Conservation (phyloP, 2,329 filamentous ascomycete genomes). For the Rhynchosporium secalis region DNA sequence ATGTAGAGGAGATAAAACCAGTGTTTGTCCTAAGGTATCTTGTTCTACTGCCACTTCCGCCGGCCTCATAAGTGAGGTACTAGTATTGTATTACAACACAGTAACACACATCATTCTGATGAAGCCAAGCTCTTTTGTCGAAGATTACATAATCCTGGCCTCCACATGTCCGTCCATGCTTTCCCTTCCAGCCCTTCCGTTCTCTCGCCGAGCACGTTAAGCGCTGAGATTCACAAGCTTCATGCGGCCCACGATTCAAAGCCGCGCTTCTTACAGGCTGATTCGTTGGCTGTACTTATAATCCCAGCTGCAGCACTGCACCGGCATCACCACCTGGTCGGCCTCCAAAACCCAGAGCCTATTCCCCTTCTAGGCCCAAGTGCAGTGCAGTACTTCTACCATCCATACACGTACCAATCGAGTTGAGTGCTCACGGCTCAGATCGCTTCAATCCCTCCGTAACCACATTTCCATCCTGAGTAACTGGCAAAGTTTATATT, state of each 20-base stretch:
- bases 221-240: slow-evolving; percentile 25
- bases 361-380: slow-evolving; percentile 23
- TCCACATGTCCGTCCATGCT: neutral
- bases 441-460: neutral
- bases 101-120: too few relatives aligned
- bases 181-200: neutral
- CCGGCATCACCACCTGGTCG: slow-evolving; percentile 22
- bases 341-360: slow-evolving; percentile 22
- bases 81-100: too few relatives aligned
- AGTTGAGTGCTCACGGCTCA: neutral
- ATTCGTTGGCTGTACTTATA: slow-evolving; percentile 27
- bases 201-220: slow-evolving; percentile 16
- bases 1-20: too few relatives aligned
- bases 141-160: too few relatives aligned
- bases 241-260: slow-evolving; percentile 33
- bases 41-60: too few relatives aligned
- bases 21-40: too few relatives aligned
- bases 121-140: too few relatives aligned
- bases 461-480: neutral
- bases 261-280: slow-evolving; percentile 33
- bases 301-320: slow-evolving; percentile 25
- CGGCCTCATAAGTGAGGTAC: too few relatives aligned
- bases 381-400: slow-evolving; percentile 9
- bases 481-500: neutral
- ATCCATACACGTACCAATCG: neutral